Evolutionary conservation across 139 green algal genomes (phyloP).

Genomic region (Picochlorum sp.): DNA sequence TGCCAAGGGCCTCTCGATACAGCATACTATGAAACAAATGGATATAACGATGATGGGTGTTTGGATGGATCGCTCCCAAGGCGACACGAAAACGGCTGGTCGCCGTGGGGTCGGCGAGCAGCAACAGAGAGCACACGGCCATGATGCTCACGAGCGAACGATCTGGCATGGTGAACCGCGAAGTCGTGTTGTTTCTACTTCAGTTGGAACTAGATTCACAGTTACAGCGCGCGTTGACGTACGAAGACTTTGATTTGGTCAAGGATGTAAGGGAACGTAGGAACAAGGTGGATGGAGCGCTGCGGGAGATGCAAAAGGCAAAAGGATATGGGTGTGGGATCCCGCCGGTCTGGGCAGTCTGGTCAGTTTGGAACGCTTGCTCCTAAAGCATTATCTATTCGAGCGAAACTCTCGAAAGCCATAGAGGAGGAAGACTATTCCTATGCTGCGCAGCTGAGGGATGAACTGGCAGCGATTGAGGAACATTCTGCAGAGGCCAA

Average conservation of each 20-base stretch:
- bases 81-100: too few relatives aligned
- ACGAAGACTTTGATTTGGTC: constrained; percentile 62
- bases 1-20: too few relatives aligned
- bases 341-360: constrained; percentile 21
- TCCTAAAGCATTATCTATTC: constrained; percentile 36
- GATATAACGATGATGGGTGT: too few relatives aligned
- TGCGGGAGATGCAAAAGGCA: constrained; percentile 40
- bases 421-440: constrained; percentile 47
- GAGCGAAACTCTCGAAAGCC: constrained; percentile 15
- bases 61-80: too few relatives aligned
- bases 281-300: constrained; percentile 47
- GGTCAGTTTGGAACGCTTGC: constrained; percentile 33
- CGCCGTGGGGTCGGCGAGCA: not conserved
- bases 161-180: constrained; percentile 49
- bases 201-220: constrained; percentile 66
- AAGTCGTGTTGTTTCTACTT: constrained; percentile 62
- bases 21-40: too few relatives aligned
- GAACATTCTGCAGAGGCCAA: constrained; percentile 24
- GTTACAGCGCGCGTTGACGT: constrained; percentile 70
- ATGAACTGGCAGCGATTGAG: constrained; percentile 57
- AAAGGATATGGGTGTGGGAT: constrained; percentile 48
- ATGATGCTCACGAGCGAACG: constrained; percentile 26
- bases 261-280: constrained; percentile 46
- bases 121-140: not conserved
- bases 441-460: constrained; percentile 53